Base-by-base conservation (phyloP, 2,329 filamentous ascomycete species). In the Plenodomus biglobosus region DNA sequence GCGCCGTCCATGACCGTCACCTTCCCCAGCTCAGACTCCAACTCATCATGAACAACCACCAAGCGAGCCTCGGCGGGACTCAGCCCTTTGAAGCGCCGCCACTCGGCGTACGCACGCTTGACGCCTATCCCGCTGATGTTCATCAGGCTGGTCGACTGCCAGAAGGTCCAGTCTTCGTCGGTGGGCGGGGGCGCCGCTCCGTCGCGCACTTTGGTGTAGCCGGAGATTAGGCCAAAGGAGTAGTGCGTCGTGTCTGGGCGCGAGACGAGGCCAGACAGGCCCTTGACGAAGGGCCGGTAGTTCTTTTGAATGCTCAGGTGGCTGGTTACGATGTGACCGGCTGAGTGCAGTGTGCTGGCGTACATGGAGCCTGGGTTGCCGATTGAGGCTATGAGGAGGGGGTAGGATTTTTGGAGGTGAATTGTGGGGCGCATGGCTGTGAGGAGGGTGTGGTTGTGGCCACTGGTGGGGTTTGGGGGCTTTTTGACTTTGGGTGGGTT, bases 31-130 rank as follows among this genome's bases (percentile, higher is more conserved):
- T 80, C 75, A 36, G 82, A 78, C 63, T 96, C 92, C 27, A 97
- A 74, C 69, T 97, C 92, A 69, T 97, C 92, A 69, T 97, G 91
- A 17, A 97, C 76, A 11, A 97, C 76, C 0, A 97, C 83, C 15
- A 99, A 72, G 2, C 77, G 73, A 2, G 78, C 74, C 16, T 69
- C 66, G 17, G 59, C 30, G n/a, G 42, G 55, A 5, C 56, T 42
- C 17, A 38, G 43, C 8, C 57, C 53, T 1, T 39, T 34, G 1
- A 44, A 42, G 36, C 42, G 46, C 10, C 50, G 35, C 73, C 50
- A 84, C n/a, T 82, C 75, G 35, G 78, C 78, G 78, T 87, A 91
- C 1, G 86, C 84, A 2, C 77, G 77, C 3, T 81, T 76, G 0
- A 96, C 81, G 50, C 85, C 88, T 0, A 80, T 77, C 0, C 94